Base-by-base conservation (phyloP, 495 filamentous ascomycete genomes). In the Lentithecium fluviatile region DNA sequence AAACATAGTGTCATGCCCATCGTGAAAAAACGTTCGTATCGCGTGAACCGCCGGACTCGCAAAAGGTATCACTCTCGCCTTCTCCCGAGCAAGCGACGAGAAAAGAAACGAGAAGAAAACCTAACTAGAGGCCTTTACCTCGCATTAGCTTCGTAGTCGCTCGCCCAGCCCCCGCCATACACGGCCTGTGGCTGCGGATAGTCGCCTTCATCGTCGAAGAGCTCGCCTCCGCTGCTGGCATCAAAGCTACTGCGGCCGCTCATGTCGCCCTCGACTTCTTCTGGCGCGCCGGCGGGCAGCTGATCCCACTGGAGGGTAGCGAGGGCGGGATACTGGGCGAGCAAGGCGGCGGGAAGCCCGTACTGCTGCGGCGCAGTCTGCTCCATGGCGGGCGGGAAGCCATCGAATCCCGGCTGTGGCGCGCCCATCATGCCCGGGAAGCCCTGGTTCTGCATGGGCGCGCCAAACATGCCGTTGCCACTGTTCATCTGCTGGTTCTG, bases 281-380 rank as follows among this genome's bases (percentile, higher is more conserved):
- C 73, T 64, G 60, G 60, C 46, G 57, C 83, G 81, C n/a, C 76
- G 67, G 58, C 52, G 10, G 42, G 74, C 63, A 51, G 62, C 66
- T 45, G 73, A 25, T 84, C 81, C 90, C 90, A 96, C 62, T 89
- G 88, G 70, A 96, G 78, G 23, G 82, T 85, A 42, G 90, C 91
- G 24, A 98, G 77, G 12, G 88, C 91, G 12, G 94, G 94, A 70
- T 96, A 97, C 66, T 97, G 94, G 15, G 88, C 88, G 20, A 97
- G 78, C 55, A 98, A 74, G 11, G 91, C 94, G 8, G 88, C 89
- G 5, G 94, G 94, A 7, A 97, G 80, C n/a, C 25, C 48, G 49
- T 65, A 69, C 32, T 58, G 53, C 8, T 34, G 29, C 17, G 34
- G 58, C 10, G 43, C 47, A 38, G 43, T 34, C 11, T 43, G 32